phyloP scores from a whole-genome alignment of 352 stramenopile species.

The Globisporangium mamillatum region DNA sequence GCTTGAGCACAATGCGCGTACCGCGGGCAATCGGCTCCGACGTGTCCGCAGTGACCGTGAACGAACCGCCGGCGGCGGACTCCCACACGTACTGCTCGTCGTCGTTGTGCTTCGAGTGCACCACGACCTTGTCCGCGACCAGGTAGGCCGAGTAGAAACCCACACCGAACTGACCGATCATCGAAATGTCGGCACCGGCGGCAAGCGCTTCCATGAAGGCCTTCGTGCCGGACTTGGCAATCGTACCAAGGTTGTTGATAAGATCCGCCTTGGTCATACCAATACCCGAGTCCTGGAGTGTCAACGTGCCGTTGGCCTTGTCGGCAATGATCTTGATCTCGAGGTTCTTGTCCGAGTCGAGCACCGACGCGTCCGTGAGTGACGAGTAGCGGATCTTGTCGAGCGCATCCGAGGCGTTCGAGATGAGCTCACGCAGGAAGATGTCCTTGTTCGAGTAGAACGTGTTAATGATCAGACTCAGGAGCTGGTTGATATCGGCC shows the following conservation, averaged over 20 bases:
- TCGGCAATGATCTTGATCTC: conserved; percentile 99
- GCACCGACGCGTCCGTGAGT: conserved; percentile 94
- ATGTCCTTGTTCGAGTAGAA: conserved; percentile 99
- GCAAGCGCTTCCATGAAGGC: conserved; percentile 99
- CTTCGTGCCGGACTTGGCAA: conserved; percentile 99
- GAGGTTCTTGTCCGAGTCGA: conserved; percentile 96
- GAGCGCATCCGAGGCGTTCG: conserved; percentile 95
- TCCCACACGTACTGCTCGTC: conserved; percentile 98
- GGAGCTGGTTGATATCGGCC: conserved; percentile 99
- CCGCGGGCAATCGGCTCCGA: conserved; percentile 87
- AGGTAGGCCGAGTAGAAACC: conserved; percentile 99
- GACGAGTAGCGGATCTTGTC: conserved; percentile 98
- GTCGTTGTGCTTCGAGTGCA: conserved; percentile 99
- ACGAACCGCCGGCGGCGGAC: conserved; percentile 96
- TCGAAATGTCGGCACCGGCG: conserved; percentile 97
- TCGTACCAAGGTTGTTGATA: conserved; percentile 99
- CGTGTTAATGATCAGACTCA: conserved; percentile 98
- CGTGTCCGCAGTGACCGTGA: conserved; percentile 93
- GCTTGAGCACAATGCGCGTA: conserved; percentile 95
- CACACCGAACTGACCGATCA: conserved; percentile 99
- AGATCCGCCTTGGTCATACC: conserved; percentile 99
- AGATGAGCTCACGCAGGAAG: conserved; percentile 97
- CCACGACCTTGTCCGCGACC: conserved; percentile 98
- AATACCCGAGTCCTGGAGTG: conserved; percentile 98
- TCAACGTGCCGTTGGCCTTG: conserved; percentile 99